Evolutionary conservation across 805 yeast species (phyloP), one percentile per base, ranked within the genome.

Genomic region (Wickerhamomyces mucosus): DNA sequence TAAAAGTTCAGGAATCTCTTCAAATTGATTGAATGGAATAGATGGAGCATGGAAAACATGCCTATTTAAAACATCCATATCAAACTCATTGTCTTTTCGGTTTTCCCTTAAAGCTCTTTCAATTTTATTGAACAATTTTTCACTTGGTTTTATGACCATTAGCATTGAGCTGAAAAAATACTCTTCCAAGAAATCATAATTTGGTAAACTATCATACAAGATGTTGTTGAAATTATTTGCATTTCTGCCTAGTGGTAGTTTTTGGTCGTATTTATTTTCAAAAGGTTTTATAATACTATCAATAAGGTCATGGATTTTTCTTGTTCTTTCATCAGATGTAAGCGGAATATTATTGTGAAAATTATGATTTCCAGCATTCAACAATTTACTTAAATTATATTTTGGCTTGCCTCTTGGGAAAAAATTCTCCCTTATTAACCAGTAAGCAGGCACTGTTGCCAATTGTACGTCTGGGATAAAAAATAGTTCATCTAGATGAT

Each of bases 131-230:
- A 41, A 59, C 13, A 46, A 23, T 13, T 39, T 35, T 7, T 28
- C 31, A 2, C 53, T 57, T 4, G 84, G 84, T 26, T 58, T 62
- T 12, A 75, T 55, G 7, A 77, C 78, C 77, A 78, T 75, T 6
- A 78, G 48, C 38, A 70, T 72, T 26, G 66, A 61, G 1, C 63
- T 56, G 27, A 58, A 43, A 12, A 42, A 38, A 17, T 52, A 45
- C 30, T 53, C 48, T 28, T 60, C 54, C 8, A 49, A 31, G 4
- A 51, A 36, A 11, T 34, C 37, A 24, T 51, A 50, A 25, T 41
- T 51, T 4, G 72, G 73, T 32, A 68, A 43, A 13, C 49, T 49
- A 31, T 58, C 55, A 42, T 65, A 67, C 2, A 65, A 28, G 35
- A 48, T 46, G 24, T 49, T 41, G 21, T 37, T 40, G 17, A 43